phyloP scores from a whole-genome alignment of 2,329 filamentous ascomycete genomes.

The Ceratocystiopsis minuta region DNA sequence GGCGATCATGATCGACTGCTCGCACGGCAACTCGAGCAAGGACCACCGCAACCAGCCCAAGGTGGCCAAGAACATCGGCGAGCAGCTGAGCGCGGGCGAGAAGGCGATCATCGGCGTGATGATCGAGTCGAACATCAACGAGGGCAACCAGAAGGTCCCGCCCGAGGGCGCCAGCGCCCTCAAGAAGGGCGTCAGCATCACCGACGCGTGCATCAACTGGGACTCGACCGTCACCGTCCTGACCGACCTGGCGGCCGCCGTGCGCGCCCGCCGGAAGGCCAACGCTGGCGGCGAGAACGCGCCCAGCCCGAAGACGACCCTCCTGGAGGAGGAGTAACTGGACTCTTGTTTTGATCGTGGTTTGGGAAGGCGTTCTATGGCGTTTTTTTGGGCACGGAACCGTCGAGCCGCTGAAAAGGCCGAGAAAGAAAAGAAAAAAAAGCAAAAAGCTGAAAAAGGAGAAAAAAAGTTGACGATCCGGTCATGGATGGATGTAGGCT shows the following conservation, averaged over 20 bases:
- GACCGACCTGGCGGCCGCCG: slow-evolving; percentile 69
- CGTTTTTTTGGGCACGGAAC: not conserved
- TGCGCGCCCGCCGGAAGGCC: slow-evolving; percentile 50
- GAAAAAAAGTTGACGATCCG: no score
- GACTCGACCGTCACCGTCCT: slow-evolving; percentile 65
- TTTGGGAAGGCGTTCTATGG: not conserved
- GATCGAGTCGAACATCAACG: slow-evolving; percentile 96
- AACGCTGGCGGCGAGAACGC: slow-evolving; percentile 16
- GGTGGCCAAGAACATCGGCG: slow-evolving; percentile 63
- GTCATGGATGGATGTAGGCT: no score
- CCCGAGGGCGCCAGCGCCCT: slow-evolving; percentile 59
- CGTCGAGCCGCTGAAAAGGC: no score
- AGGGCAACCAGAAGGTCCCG: slow-evolving; percentile 76
- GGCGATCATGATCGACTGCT: slow-evolving; percentile 97
- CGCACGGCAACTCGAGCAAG: slow-evolving; percentile 95
- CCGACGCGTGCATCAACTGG: slow-evolving; percentile 92
- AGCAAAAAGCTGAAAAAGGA: not conserved
- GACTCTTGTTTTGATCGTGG: not conserved
- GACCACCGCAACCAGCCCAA: slow-evolving; percentile 95
- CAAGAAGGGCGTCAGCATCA: slow-evolving; percentile 85
- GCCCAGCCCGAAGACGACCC: slow-evolving; percentile 23
- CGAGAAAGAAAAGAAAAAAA: not conserved
- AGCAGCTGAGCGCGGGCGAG: slow-evolving; percentile 78
- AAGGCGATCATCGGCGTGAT: slow-evolving; percentile 86
- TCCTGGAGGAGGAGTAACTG: slow-evolving; percentile 31